Base-by-base conservation (phyloP, 768 basidiomycete species). In the Leccinum rimulosum region DNA sequence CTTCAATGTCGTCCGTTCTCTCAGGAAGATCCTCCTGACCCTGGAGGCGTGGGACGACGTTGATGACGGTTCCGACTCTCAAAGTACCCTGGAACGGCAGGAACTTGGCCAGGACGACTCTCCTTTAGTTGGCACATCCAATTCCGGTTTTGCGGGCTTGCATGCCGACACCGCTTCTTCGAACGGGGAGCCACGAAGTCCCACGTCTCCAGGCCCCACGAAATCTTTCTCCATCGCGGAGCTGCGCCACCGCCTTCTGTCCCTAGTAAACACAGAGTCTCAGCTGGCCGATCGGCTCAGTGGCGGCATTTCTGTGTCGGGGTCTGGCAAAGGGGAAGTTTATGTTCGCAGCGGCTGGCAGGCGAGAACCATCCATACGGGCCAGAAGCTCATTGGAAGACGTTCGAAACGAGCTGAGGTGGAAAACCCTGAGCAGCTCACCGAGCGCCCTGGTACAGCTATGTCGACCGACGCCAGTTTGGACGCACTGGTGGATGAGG, bases 331-430 rank as follows among this genome's bases (percentile, higher is more conserved):
- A 64, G 86, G 87, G 60, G 83, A 83, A 54, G 82, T 93, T 35
- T 90, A 81, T 67, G 91, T 93, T 17, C 86, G 91, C 28, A 85
- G 81, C 51, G 91, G 91, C 12, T 93, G 91, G 91, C 91, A 93
- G 69, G 79, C 86, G 6, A 82, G 86, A 55, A 84, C 85, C 1
- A 76, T 84, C 54, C 81, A 86, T 64, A 81, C 82, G 50, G 77
- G 83, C 10, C 67, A 66, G 51, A 75, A 63, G 55, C 52, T 75
- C 19, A 57, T 72, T 7, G 74, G 70, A 60, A 67, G 64, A 52
- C 68, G 56, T 45, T 72, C 61, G 45, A 71, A 61, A 66, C 68
- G 64, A 50, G n/a, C 49, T 56, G 72, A 56, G 25, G 3, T 40
- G 1, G 72, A 67, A 33, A 68, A 68, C 45, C 64, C 70, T 30